Evolutionary conservation across 768 basidiomycete genomes (phyloP).

Genomic region (Psilocybe azurescens): DNA sequence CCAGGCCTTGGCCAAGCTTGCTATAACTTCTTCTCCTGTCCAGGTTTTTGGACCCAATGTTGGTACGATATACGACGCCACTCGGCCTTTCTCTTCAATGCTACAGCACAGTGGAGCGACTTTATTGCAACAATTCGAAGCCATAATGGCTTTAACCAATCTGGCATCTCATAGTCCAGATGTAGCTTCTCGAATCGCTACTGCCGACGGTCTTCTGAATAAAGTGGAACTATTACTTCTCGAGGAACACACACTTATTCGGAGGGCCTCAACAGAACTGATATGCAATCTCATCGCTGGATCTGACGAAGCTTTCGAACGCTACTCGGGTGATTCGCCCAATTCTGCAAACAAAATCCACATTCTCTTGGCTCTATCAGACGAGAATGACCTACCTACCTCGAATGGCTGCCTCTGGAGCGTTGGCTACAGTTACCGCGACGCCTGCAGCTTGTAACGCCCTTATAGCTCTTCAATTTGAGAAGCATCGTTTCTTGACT

Average conservation of each 20-base stretch:
- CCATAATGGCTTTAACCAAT: constrained; percentile 96
- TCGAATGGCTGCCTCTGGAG: constrained; percentile 88
- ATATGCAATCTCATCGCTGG: constrained; percentile 89
- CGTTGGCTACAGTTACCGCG: constrained; percentile 80
- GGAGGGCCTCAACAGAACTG: constrained; percentile 89
- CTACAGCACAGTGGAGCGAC: constrained; percentile 71
- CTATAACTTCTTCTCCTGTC: constrained; percentile 90
- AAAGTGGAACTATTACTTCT: constrained; percentile 76
- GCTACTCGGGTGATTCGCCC: constrained; percentile 60
- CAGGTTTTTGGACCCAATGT: constrained; percentile 90
- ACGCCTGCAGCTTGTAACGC: constrained; percentile 62
- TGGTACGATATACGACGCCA: constrained; percentile 78
- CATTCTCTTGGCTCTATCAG: constrained; percentile 82
- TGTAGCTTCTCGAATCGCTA: constrained; percentile 69
- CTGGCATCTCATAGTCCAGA: constrained; percentile 78
- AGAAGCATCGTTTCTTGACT: constrained; percentile 65
- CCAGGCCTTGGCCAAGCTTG: constrained; percentile 91
- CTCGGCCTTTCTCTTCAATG: constrained; percentile 78
- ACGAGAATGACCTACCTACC: constrained; percentile 89
- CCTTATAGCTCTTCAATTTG: constrained; percentile 68
- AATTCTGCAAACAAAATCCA: constrained; percentile 68
- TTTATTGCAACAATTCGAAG: constrained; percentile 88
- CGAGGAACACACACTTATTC: constrained; percentile 82
- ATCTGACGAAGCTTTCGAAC: constrained; percentile 75
- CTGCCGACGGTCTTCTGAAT: constrained; percentile 61